Evolutionary conservation across 1,139 yeast genomes (phyloP), one percentile per base, ranked within the genome.

Genomic region (Fermentozyma sake): DNA sequence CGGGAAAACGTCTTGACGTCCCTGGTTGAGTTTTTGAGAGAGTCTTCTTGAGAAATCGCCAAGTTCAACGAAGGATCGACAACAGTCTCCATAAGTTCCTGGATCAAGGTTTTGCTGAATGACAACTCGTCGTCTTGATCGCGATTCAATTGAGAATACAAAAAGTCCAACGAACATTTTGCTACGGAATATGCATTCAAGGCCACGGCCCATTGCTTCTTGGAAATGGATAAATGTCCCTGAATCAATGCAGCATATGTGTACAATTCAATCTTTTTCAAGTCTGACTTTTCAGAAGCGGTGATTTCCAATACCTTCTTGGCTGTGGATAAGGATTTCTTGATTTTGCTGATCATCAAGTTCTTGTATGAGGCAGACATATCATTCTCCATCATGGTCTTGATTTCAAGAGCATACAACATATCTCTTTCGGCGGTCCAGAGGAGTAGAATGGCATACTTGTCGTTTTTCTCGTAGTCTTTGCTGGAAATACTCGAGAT

Each of bases 21-120:
- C 3, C 61, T 44, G 12, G 64, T 44, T 12, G 55, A 43, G n/a
- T 34, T 39, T 6, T 40, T 37, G 20, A 38, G 33, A 6, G 33
- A 15, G 14, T 49, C 54, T 22, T 49, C 48, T 43, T 76, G 79
- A 26, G 71, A 64, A 13, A 71, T 54, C 0, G 87, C 73, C 37
- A 79, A 62, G 27, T 68, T 68, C 40, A 84, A 63, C 3, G 83
- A 68, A 10, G 91, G 87, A 44, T 83, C 93, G 15, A 85, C 70
- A n/a, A 64, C 44, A 6, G 73, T 64, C 26, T 77, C 79, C 24
- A 77, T 54, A 22, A 79, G 52, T 36, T 81, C 91, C 27, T 61
- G 57, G 38, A 74, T 66, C 18, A 77, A 49, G 14, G 73, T 69
- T 28, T 62, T 66, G 24, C 56, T 56, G 28, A 52, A 50, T 11